Conservation (phyloP, 2,329 filamentous ascomycete species). For the Trichoderma citrinoviride region DNA sequence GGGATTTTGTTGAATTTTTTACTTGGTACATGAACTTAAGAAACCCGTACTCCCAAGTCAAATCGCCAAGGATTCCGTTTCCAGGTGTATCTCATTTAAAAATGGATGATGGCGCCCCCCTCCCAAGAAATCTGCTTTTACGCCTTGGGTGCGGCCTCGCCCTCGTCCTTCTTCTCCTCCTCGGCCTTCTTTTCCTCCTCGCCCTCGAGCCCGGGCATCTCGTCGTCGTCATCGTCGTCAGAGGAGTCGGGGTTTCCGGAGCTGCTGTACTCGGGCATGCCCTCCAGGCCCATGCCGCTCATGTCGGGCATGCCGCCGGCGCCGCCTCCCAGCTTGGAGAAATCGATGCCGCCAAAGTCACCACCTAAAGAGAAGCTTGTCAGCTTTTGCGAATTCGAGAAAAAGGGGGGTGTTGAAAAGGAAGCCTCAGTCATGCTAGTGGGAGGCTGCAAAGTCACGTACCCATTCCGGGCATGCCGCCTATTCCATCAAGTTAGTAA, state of each 20-base stretch:
- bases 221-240: constrained; percentile 64
- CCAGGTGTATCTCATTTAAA: constrained; percentile 16
- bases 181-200: constrained; percentile 45
- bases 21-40: neutral
- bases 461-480: constrained; percentile 56
- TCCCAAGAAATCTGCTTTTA: constrained; percentile 21
- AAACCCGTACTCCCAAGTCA: constrained; percentile 7
- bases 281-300: constrained; percentile 46
- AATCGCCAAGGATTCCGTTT: constrained; percentile 20
- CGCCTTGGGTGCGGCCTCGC: constrained; percentile 42
- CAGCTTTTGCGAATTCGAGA: neutral
- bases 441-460: constrained; percentile 32
- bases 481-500: constrained; percentile 32
- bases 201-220: constrained; percentile 80
- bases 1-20: constrained; percentile 1
- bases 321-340: constrained; percentile 80
- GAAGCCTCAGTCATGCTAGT: neutral
- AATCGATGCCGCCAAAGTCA: constrained; percentile 86
- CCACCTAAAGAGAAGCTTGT: constrained; percentile 38
- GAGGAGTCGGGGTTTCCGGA: constrained; percentile 46
- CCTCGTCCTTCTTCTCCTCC: constrained; percentile 40
- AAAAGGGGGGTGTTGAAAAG: neutral
- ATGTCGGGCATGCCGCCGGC: constrained; percentile 36
- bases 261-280: constrained; percentile 60
- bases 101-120: neutral